Evolutionary conservation across 345 rosid species (phyloP).

Genomic region (Dovyalis caffra): DNA sequence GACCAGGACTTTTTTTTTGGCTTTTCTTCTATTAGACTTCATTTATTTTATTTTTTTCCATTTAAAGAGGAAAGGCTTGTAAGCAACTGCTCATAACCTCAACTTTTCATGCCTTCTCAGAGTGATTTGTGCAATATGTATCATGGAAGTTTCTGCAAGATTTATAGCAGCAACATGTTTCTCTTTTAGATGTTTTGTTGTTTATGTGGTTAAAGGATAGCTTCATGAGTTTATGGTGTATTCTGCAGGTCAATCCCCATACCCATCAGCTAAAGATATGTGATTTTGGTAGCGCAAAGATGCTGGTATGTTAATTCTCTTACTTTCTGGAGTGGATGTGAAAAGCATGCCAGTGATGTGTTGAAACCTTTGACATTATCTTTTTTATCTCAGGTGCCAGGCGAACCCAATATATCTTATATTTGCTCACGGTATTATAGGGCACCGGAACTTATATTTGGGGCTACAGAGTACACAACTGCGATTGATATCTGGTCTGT

Average conservation of each 20-base stretch:
- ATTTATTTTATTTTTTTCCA: neutral
- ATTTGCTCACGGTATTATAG: slow-evolving; percentile 97
- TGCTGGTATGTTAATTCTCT: slow-evolving; percentile 61
- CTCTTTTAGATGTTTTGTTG: neutral
- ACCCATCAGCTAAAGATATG: slow-evolving; percentile 89
- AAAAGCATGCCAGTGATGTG: slow-evolving; percentile 5
- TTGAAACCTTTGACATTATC: slow-evolving; percentile 3
- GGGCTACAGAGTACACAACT: slow-evolving; percentile 90
- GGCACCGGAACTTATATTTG: slow-evolving; percentile 99
- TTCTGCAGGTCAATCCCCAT: slow-evolving; percentile 80
- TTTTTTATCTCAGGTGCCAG: slow-evolving; percentile 65
- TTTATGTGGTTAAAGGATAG: neutral
- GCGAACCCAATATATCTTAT: slow-evolving; percentile 96
- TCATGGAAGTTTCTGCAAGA: neutral
- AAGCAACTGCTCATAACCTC: neutral
- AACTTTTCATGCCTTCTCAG: neutral
- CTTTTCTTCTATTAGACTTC: neutral
- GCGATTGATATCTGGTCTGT: slow-evolving; percentile 99
- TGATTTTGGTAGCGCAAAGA: slow-evolving; percentile 99
- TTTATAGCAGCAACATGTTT: neutral
- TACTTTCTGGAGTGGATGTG: neutral
- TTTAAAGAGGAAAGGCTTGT: neutral
- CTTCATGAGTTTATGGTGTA: slow-evolving; percentile 17
- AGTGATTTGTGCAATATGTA: neutral
- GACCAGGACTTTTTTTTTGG: neutral